Base-by-base conservation (phyloP, 768 basidiomycete genomes). In the Rhodotorula sphaerocarpa region DNA sequence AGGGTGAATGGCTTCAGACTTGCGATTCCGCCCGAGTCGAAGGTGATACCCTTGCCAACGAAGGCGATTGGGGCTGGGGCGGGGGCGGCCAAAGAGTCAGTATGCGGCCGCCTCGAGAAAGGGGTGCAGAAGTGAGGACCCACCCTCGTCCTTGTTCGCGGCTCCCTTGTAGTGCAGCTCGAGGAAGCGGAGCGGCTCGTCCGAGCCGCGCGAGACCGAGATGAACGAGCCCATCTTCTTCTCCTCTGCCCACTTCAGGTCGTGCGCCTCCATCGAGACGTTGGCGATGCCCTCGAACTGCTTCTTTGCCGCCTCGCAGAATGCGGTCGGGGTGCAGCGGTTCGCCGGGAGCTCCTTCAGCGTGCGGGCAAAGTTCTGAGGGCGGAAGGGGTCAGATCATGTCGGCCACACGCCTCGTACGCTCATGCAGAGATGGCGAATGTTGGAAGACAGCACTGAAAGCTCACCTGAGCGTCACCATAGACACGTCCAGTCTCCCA, bases 141-240 rank as follows among this genome's bases (percentile, higher is more conserved):
- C 31, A 61, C 54, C 56, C 63, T 64, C 83, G 53, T 80, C 75
- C 65, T 79, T 77, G 59, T 79, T 75, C 5, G 80, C 73, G 2
- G 82, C 84, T n/a, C 88, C 88, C 36, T 84, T 84, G 80, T 92
- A 92, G 75, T 86, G 85, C 58, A 92, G 84, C 76, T 92, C 90
- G 57, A 92, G 77, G 76, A 92, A 82, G 75, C 88, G 88, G 44
- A 88, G 84, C 7, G 90, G 89, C 73, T 91, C 86, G 11, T 82
- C 79, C 34, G 61, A 63, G 14, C 89, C 89, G 58, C 83, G 82
- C 20, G 87, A 84, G 21, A 92, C 89, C 1, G 88, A 90, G 33
- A 92, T 82, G 81, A 92, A 90, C 11, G 86, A 84, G 66, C 83
- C 86, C 90, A 91, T 92, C 59, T 84, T 84, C 77, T 87, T 87